phyloP scores from a whole-genome alignment of 768 basidiomycete species.

The Phylloporus arenicola region DNA sequence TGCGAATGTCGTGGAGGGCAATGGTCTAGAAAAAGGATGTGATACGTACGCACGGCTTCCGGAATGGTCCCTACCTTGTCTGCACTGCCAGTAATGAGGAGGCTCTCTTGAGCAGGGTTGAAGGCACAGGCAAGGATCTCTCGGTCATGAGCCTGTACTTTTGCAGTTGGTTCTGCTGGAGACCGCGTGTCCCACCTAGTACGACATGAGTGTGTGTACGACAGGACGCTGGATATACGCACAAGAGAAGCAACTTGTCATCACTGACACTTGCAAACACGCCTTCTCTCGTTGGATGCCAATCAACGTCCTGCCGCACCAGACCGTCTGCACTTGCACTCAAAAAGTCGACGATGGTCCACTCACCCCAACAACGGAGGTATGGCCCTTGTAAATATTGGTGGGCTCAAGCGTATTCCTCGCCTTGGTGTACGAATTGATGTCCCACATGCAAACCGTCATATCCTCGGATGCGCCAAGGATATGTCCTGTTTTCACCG shows the following conservation, averaged over 20 bases:
- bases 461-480: conserved; percentile 93
- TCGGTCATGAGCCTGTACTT: conserved; percentile 80
- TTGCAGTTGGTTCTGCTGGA: conserved; percentile 58
- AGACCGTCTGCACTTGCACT: neutral
- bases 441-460: conserved; percentile 95
- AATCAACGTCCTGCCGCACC: conserved; percentile 80
- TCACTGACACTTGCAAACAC: conserved; percentile 95
- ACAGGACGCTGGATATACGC: conserved; percentile 28
- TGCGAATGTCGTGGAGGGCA: conserved; percentile 80
- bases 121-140: conserved; percentile 92
- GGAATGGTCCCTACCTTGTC: conserved; percentile 62
- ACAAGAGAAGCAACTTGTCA: conserved; percentile 93
- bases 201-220: neutral
- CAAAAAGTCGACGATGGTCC: neutral
- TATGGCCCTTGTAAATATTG: conserved; percentile 80
- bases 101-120: conserved; percentile 72
- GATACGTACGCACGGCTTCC: neutral
- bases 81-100: conserved; percentile 86
- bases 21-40: conserved; percentile 54
- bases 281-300: conserved; percentile 79
- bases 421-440: conserved; percentile 80
- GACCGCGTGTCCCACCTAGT: conserved; percentile 89
- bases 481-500: conserved; percentile 74
- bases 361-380: conserved; percentile 85
- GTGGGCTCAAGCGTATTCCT: conserved; percentile 81